phyloP scores from a whole-genome alignment of 140 eudicot species.

The Bidens hawaiensis region DNA sequence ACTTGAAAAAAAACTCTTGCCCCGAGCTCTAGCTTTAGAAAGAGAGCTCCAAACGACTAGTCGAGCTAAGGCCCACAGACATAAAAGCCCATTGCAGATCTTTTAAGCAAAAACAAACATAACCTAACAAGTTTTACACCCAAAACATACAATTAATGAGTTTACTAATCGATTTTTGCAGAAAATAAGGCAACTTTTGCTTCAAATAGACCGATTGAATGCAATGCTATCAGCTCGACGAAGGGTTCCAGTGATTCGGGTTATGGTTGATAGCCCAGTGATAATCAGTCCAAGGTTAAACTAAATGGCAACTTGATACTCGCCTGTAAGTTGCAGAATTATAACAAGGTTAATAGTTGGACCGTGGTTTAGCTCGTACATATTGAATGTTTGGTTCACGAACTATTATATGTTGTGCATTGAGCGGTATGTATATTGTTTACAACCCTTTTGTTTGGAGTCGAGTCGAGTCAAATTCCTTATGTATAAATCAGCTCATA shows the following conservation, averaged over 20 bases:
- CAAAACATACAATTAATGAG: neutral
- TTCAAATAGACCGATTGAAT: constrained; percentile 58
- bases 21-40: too few species aligned
- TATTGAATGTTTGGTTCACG: neutral
- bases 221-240: constrained; percentile 44
- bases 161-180: constrained; percentile 30
- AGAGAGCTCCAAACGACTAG: too few species aligned
- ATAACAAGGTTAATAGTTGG: constrained; percentile 16
- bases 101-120: too few species aligned
- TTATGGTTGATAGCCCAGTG: constrained; percentile 33
- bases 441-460: constrained; percentile 1
- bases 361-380: neutral
- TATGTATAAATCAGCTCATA: constrained; percentile 8
- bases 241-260: constrained; percentile 57
- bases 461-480: neutral
- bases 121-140: too few species aligned
- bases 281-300: constrained; percentile 16
- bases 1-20: too few species aligned
- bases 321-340: neutral
- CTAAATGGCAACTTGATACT: constrained; percentile 15
- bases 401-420: constrained; percentile 6
- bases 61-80: too few species aligned
- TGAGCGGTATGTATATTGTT: neutral
- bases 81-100: too few species aligned
- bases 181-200: constrained; percentile 65